phyloP scores from a whole-genome alignment of 768 basidiomycete genomes.

The Termitomyces titanicus region DNA sequence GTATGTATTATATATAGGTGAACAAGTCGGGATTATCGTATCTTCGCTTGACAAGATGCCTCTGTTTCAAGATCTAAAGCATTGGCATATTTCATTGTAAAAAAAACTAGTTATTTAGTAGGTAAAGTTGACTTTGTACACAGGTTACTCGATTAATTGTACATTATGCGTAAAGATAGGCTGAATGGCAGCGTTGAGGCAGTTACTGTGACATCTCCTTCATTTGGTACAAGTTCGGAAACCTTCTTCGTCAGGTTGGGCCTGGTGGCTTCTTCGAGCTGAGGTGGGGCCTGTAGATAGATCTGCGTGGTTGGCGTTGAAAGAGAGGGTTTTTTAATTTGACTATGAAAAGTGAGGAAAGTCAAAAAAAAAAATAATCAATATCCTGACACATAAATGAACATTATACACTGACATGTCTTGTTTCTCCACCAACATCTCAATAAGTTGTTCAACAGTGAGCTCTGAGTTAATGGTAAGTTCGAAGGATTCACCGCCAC shows the following conservation, averaged over 20 bases:
- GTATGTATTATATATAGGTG: slow-evolving; percentile 79
- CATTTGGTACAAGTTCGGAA: slow-evolving; percentile 71
- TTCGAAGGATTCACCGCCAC: slow-evolving; percentile 86
- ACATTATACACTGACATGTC: slow-evolving; percentile 65
- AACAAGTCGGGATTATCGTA: slow-evolving; percentile 9
- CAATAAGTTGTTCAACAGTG: slow-evolving; percentile 86
- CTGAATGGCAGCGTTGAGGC: slow-evolving; percentile 88
- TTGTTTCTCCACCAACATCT: slow-evolving; percentile 81
- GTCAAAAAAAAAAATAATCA: slow-evolving; percentile 8
- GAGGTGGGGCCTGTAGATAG: slow-evolving; percentile 92
- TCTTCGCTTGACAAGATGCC: neutral
- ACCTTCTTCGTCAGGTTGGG: slow-evolving; percentile 88
- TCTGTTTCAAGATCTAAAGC: neutral
- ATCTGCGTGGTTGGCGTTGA: slow-evolving; percentile 73
- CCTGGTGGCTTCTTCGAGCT: slow-evolving; percentile 85
- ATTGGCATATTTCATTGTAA: neutral
- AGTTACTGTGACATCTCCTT: slow-evolving; percentile 83
- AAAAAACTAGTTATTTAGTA: neutral
- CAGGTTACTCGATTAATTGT: slow-evolving; percentile 25
- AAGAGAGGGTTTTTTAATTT: slow-evolving; percentile 95
- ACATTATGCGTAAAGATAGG: slow-evolving; percentile 63
- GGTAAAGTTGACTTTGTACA: neutral
- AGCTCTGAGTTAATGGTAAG: slow-evolving; percentile 64
- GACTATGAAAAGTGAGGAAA: slow-evolving; percentile 49
- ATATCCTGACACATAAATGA: neutral